These are phyloP conservation scores for Apiospora saccharicola DNA, from an alignment of 2,329 filamentous ascomycete species.

Conservation along the genomic window DNA sequence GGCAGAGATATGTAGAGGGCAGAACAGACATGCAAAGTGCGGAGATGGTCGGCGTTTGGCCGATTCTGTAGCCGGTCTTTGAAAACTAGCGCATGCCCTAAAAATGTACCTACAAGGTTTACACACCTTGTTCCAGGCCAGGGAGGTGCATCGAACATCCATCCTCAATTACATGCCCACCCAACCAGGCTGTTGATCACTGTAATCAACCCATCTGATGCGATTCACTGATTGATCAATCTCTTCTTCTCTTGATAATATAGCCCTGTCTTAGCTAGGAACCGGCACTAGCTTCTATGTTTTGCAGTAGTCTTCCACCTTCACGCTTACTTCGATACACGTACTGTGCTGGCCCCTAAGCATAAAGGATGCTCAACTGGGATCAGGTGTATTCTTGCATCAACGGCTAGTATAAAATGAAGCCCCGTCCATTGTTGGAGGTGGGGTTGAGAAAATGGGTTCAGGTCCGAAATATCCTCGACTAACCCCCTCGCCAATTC, in stretches of 20 bases:
- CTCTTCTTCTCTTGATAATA: neutral
- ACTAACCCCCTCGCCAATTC: constrained; percentile 3
- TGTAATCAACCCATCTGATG: neutral
- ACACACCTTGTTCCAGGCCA: constrained; percentile 2
- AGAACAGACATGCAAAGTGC: constrained; percentile 14
- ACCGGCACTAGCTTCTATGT: constrained; percentile 3
- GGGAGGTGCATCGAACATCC: neutral
- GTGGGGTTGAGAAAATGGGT: constrained; percentile 1
- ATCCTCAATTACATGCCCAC: neutral
- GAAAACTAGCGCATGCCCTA: constrained; percentile 11
- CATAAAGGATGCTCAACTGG: neutral
- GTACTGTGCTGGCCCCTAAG: constrained; percentile 4
- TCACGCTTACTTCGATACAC: neutral
- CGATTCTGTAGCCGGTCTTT: constrained; percentile 11
- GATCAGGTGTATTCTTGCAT: neutral
- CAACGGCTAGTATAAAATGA: neutral
- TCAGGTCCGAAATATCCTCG: constrained; percentile 4
- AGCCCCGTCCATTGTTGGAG: neutral
- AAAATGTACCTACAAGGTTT: neutral
- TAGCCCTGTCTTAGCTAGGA: constrained; percentile 4
- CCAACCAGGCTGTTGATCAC: neutral
- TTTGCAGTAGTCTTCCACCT: constrained; percentile 11
- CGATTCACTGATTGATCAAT: constrained; percentile 18
- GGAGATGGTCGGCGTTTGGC: constrained; percentile 16
- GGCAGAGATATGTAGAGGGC: neutral